phyloP scores from a whole-genome alignment of 345 rosid genomes.

The Dovyalis caffra region DNA sequence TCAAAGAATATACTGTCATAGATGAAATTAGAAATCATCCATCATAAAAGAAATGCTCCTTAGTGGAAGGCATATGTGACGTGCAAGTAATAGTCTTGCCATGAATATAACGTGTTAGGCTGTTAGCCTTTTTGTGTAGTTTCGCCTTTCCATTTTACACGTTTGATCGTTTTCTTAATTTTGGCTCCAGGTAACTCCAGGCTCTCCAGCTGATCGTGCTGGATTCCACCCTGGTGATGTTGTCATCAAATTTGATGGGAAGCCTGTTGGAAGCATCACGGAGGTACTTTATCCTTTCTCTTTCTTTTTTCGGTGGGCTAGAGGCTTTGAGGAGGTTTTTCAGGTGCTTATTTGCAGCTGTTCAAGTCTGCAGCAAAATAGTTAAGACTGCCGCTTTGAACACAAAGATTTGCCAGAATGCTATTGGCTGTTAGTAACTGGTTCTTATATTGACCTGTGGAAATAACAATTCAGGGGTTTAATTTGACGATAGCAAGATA shows the following conservation, averaged over 20 bases:
- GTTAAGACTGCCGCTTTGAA: no score
- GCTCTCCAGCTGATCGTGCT: constrained; percentile 81
- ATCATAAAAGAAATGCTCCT: no score
- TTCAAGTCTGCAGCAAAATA: not conserved
- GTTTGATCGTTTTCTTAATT: not conserved
- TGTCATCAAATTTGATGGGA: constrained; percentile 67
- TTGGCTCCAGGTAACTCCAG: constrained; percentile 66
- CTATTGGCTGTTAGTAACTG: not conserved
- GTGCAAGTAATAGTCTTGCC: not conserved
- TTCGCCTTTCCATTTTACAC: not conserved
- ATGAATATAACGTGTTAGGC: not conserved
- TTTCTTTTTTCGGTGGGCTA: not conserved
- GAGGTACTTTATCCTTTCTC: constrained; percentile 45
- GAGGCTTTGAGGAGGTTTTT: not conserved
- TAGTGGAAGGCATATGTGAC: no score
- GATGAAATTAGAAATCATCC: no score
- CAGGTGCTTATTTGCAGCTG: not conserved
- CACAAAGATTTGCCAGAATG: no score
- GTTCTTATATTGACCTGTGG: not conserved
- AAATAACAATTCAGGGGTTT: no score
- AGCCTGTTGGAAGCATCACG: constrained; percentile 66
- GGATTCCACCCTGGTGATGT: constrained; percentile 89
- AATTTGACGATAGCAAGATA: no score
- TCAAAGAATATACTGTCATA: no score
- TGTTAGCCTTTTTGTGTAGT: not conserved